Conservation (phyloP, 2,329 filamentous ascomycete genomes). For the Talaromyces rugulosus region DNA sequence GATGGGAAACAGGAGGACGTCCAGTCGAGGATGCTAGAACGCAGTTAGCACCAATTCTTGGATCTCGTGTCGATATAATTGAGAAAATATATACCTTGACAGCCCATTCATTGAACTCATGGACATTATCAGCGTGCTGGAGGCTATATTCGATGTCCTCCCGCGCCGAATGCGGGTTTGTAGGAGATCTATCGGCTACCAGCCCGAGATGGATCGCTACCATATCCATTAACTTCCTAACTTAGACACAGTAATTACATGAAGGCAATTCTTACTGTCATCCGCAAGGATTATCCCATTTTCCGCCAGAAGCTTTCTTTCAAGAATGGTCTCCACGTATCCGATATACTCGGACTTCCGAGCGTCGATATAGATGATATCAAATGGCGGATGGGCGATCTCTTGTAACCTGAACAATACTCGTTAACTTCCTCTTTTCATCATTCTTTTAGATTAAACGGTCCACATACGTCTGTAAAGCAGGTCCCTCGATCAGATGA, state of each 20-base stretch:
- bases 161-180: neutral
- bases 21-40: constrained; percentile 3
- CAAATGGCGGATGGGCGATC: constrained; percentile 1
- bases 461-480: neutral
- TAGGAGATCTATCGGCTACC: neutral
- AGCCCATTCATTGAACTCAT: neutral
- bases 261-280: neutral
- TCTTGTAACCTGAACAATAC: neutral
- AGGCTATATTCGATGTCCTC: neutral
- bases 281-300: neutral
- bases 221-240: neutral
- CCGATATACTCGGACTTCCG: neutral
- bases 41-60: neutral
- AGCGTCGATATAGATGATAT: neutral
- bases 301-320: neutral
- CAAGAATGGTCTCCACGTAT: neutral
- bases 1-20: constrained; percentile 4
- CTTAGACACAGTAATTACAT: neutral
- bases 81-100: neutral
- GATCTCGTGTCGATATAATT: neutral
- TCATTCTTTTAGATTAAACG: neutral
- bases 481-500: constrained; percentile 9
- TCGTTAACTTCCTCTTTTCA: neutral
- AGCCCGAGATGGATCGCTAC: neutral
- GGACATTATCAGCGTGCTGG: neutral